phyloP scores from a whole-genome alignment of 495 filamentous ascomycete genomes.

The Aspergillus asperescens region DNA sequence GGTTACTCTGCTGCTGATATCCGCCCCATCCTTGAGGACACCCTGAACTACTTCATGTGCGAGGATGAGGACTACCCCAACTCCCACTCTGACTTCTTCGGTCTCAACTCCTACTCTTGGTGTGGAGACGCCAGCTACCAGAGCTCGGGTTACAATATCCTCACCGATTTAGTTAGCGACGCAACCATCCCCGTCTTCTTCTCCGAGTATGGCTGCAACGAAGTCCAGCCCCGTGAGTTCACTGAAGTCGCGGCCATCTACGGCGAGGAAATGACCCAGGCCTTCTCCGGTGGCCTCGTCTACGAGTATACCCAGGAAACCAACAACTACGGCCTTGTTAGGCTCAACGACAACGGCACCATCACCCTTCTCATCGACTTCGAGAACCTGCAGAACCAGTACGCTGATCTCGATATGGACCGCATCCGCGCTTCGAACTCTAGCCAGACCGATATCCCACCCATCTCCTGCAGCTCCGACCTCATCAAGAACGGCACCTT shows the following conservation, averaged over 20 bases:
- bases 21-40: conserved; percentile 69
- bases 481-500: conserved; percentile 61
- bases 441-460: conserved; percentile 43
- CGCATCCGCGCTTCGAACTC: conserved; percentile 55
- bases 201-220: conserved; percentile 95
- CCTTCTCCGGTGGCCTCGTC: conserved; percentile 81
- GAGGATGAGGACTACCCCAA: conserved; percentile 56
- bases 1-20: conserved; percentile 96
- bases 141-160: conserved; percentile 62
- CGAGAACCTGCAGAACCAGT: conserved; percentile 68
- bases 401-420: conserved; percentile 64
- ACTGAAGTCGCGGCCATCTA: conserved; percentile 79
- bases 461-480: conserved; percentile 54
- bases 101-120: conserved; percentile 94
- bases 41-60: conserved; percentile 81
- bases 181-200: conserved; percentile 87
- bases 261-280: conserved; percentile 66
- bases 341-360: conserved; percentile 58
- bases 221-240: conserved; percentile 70
- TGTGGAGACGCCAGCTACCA: conserved; percentile 73
- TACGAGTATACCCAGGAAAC: conserved; percentile 82
- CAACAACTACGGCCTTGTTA: conserved; percentile 76
- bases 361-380: conserved; percentile 65
- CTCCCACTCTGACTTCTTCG: conserved; percentile 79
- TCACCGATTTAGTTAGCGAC: conserved; percentile 64